Percentiles rank a stretch among this genome's conserved stretches.
Conservation (phyloP, 2,329 filamentous ascomycete species). For the Diaporthe sp. region DNA sequence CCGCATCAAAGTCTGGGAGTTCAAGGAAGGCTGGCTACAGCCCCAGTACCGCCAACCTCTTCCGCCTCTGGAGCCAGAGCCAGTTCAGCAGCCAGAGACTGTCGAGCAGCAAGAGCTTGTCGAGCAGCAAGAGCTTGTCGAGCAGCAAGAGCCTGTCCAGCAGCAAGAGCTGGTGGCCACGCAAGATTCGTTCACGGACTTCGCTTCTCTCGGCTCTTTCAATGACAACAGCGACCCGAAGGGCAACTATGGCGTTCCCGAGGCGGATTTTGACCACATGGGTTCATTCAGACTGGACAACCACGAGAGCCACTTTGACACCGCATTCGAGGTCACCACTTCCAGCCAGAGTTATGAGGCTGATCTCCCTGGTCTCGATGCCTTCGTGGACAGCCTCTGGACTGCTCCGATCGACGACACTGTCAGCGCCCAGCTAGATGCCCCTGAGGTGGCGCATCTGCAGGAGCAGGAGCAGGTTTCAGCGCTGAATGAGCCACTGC, state of each 20-base stretch:
- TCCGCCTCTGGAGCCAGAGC: background rate
- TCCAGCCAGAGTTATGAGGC: conserved; percentile 2
- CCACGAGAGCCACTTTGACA: background rate
- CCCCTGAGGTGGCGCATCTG: background rate
- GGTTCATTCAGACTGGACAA: background rate
- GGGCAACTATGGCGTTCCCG: background rate
- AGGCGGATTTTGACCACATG: background rate
- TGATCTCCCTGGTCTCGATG: background rate
- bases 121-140: background rate
- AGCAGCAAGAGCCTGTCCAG: background rate
- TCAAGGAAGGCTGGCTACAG: background rate
- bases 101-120: background rate
- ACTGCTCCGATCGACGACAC: no score
- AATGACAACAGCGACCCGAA: background rate
- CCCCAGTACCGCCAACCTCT: background rate
- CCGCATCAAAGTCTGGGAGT: background rate
- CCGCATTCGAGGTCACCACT: background rate
- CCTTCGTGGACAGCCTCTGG: background rate
- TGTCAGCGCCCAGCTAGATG: background rate
- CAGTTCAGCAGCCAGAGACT: background rate
- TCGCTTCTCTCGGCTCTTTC: background rate
- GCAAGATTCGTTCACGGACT: background rate
- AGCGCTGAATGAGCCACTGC: background rate
- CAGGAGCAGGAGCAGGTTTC: background rate
- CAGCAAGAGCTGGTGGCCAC: background rate